Conservation (phyloP, 352 stramenopile genomes). For the Globisporangium nagaii region DNA sequence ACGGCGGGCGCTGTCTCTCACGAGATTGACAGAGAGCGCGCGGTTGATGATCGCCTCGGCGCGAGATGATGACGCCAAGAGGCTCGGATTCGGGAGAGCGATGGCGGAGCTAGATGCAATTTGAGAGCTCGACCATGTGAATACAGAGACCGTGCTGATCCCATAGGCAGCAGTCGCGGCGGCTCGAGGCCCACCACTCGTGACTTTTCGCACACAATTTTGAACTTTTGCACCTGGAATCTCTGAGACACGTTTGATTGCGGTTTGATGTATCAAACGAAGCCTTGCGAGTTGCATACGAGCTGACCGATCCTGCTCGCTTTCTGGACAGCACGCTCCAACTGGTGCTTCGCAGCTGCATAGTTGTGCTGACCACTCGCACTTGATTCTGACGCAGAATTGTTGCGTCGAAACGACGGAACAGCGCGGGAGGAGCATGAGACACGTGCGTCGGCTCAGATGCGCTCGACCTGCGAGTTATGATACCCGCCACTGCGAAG, state of each 20-base stretch:
- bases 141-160: too few relatives aligned
- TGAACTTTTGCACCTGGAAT: not conserved
- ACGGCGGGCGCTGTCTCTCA: not conserved
- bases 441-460: not conserved
- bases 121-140: too few relatives aligned
- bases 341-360: not conserved
- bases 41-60: not conserved
- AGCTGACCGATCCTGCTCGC: not conserved
- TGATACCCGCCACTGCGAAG: not conserved
- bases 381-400: not conserved
- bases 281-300: not conserved
- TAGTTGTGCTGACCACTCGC: not conserved
- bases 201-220: not conserved
- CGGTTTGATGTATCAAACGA: not conserved
- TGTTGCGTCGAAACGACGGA: not conserved
- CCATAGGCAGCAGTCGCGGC: not conserved
- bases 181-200: too few relatives aligned
- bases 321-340: too few relatives aligned
- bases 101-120: not conserved
- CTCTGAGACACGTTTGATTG: not conserved
- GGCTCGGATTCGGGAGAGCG: too few relatives aligned
- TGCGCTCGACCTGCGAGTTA: not conserved
- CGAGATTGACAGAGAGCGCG: not conserved
- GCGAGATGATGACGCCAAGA: constrained; percentile 1
- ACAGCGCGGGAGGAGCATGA: not conserved